These are phyloP conservation scores for Entonaema liquescens DNA, from an alignment of 495 filamentous ascomycete species.

Conservation along the genomic window DNA sequence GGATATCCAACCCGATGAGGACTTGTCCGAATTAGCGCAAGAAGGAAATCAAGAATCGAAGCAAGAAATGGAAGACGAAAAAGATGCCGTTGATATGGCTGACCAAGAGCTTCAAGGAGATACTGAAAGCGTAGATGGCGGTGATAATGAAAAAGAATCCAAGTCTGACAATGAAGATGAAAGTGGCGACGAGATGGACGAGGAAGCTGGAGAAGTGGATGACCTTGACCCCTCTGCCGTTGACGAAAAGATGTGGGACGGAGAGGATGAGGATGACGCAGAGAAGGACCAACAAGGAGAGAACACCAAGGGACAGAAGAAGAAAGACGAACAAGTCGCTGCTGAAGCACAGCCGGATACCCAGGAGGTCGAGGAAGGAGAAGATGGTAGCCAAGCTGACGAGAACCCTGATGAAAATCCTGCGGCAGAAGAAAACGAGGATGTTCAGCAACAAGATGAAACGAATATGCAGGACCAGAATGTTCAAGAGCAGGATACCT, in stretches of 20 bases:
- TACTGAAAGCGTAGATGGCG: slow-evolving; percentile 69
- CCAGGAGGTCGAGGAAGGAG: slow-evolving; percentile 58
- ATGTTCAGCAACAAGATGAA: slow-evolving; percentile 73
- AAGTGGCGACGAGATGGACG: slow-evolving; percentile 77
- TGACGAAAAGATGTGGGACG: slow-evolving; percentile 99
- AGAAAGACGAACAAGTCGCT: slow-evolving; percentile 71
- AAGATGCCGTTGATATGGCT: slow-evolving; percentile 94
- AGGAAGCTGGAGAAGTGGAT: slow-evolving; percentile 88
- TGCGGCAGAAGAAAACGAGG: slow-evolving; percentile 74
- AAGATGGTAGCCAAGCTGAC: slow-evolving; percentile 59
- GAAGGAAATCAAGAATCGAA: slow-evolving; percentile 76
- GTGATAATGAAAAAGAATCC: slow-evolving; percentile 62
- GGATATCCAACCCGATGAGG: slow-evolving; percentile 91
- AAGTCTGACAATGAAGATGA: slow-evolving; percentile 63
- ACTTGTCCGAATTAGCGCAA: slow-evolving; percentile 89
- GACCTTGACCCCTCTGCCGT: slow-evolving; percentile 87
- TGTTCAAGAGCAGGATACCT: slow-evolving; percentile 66
- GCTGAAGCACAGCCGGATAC: slow-evolving; percentile 68
- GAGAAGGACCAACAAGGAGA: slow-evolving; percentile 86
- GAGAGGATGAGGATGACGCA: slow-evolving; percentile 73
- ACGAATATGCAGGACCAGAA: slow-evolving; percentile 71
- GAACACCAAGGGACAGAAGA: slow-evolving; percentile 68
- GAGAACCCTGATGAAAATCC: slow-evolving; percentile 64
- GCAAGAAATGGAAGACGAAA: slow-evolving; percentile 76
- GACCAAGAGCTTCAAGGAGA: slow-evolving; percentile 88